A percentile compares a stretch with the other conserved stretches of the same genome.
These are phyloP conservation scores for Nitzschia inconspicua DNA, from an alignment of 108 stramenopile genomes.

Conservation along the genomic window DNA sequence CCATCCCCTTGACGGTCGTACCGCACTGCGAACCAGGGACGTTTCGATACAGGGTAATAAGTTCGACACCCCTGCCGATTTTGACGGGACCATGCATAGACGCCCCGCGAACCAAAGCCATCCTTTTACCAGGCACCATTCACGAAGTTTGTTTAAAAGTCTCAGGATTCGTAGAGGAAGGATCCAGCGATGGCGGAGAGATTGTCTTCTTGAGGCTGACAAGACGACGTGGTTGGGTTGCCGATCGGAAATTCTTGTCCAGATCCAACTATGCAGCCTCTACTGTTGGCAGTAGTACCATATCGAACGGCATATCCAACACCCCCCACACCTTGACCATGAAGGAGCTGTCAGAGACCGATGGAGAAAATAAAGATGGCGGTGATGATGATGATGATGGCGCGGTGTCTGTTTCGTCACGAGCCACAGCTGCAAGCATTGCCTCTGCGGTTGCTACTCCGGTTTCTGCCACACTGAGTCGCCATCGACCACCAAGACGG, in stretches of 20 bases:
- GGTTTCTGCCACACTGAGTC: conserved; percentile 28
- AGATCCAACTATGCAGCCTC: conserved; percentile 1
- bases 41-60: conserved; percentile 60
- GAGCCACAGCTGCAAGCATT: background rate
- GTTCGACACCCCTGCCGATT: conserved; percentile 66
- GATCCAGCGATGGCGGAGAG: background rate
- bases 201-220: conserved; percentile 52
- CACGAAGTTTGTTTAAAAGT: conserved; percentile 66
- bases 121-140: conserved; percentile 63
- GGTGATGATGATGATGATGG: conserved; percentile 3
- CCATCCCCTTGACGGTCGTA: conserved; percentile 28
- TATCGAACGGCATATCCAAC: conserved; percentile 54
- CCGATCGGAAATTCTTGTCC: conserved; percentile 38
- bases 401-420: conserved; percentile 21
- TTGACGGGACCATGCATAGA: conserved; percentile 65
- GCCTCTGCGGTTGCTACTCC: conserved; percentile 47
- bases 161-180: background rate
- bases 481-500: conserved; percentile 51
- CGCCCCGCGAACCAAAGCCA: conserved; percentile 55
- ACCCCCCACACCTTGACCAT: too few relatives aligned
- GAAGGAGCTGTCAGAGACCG: conserved; percentile 5
- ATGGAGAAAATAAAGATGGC: background rate
- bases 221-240: conserved; percentile 71
- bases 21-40: conserved; percentile 48
- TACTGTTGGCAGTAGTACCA: too few relatives aligned